Evolutionary conservation across 805 yeast genomes (phyloP).

Genomic region (Candida ortonii): DNA sequence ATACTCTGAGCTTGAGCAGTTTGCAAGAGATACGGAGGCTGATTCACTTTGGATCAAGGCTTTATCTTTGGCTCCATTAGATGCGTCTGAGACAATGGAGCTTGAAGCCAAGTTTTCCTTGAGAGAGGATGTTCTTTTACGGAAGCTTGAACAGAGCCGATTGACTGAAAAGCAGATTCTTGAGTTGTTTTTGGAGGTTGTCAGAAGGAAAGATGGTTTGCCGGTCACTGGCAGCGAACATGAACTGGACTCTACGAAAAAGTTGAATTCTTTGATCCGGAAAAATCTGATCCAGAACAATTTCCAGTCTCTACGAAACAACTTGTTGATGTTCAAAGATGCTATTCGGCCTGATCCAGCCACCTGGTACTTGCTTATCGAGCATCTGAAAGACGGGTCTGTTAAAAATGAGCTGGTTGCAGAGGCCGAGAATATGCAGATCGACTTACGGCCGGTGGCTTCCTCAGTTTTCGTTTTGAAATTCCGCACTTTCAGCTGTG

Average conservation of each 20-base stretch:
- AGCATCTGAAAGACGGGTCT: not conserved
- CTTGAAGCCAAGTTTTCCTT: no score
- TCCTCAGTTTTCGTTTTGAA: not conserved
- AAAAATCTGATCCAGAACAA: not conserved
- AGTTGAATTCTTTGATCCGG: conserved; percentile 1
- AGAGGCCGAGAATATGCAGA: not conserved
- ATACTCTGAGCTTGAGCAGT: not conserved
- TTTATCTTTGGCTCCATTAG: no score
- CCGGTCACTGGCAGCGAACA: not conserved
- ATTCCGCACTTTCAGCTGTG: not conserved
- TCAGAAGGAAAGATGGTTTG: not conserved
- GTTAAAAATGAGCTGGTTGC: not conserved
- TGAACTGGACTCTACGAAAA: not conserved
- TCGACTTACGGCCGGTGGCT: conserved; percentile 1
- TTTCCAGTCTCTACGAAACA: not conserved
- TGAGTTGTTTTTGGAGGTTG: conserved; percentile 1
- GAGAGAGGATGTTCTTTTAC: not conserved
- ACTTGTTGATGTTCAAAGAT: not conserved
- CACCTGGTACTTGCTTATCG: conserved; percentile 8
- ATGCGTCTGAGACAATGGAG: no score
- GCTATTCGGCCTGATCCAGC: conserved; percentile 5
- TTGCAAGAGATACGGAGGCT: no score
- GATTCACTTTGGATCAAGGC: no score
- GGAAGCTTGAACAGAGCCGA: not conserved
- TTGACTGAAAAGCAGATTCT: not conserved